Conservation (phyloP, 768 basidiomycete species). For the Agaricus sinodeliciosus region DNA sequence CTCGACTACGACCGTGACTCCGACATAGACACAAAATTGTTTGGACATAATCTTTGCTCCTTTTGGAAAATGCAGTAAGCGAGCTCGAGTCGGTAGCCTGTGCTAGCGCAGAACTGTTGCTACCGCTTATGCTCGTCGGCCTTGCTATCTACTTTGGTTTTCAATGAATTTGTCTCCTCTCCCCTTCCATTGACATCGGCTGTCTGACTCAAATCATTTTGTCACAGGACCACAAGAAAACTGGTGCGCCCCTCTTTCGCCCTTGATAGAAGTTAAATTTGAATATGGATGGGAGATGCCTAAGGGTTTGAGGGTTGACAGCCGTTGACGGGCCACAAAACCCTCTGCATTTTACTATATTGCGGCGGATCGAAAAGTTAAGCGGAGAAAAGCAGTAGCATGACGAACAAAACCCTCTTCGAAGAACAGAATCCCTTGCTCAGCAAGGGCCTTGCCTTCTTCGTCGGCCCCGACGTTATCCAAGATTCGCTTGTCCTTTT, state of each 20-base stretch:
- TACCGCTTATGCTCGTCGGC: no score
- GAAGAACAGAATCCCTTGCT: background rate
- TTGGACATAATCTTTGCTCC: no score
- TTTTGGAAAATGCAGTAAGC: no score
- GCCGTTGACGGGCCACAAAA: background rate
- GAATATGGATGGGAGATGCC: background rate
- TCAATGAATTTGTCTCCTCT: background rate
- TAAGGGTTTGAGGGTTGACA: background rate
- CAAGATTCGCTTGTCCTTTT: background rate
- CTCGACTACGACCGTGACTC: no score
- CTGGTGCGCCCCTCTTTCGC: background rate
- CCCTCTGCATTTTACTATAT: background rate
- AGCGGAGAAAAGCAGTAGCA: background rate
- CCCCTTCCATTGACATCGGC: slow-evolving; percentile 4
- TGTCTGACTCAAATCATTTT: background rate
- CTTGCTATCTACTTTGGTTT: background rate
- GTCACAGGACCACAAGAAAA: background rate
- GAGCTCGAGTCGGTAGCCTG: no score
- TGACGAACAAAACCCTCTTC: background rate
- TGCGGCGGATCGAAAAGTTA: background rate
- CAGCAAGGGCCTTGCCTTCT: background rate
- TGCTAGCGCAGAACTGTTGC: no score
- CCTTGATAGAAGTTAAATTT: slow-evolving; percentile 7
- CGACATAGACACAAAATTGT: background rate
- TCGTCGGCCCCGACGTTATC: background rate